phyloP scores from a whole-genome alignment of 2,329 filamentous ascomycete genomes.

The Penicillium corylophilum region DNA sequence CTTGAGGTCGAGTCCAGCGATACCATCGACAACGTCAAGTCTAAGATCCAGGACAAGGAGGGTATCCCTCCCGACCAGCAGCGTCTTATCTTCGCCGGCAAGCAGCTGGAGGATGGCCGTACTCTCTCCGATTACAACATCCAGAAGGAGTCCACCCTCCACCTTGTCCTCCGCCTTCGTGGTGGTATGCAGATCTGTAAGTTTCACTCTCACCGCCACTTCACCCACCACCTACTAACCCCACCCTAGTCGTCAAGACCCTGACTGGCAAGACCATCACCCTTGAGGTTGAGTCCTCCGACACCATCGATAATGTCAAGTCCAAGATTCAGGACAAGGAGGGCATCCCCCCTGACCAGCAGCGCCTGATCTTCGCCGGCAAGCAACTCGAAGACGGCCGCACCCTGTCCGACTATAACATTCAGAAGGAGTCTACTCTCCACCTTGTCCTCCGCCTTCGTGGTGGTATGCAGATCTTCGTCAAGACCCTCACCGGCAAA shows the following conservation, averaged over 20 bases:
- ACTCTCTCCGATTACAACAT: constrained; percentile 58
- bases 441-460: constrained; percentile 84
- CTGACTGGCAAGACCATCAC: constrained; percentile 65
- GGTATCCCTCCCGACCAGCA: constrained; percentile 60
- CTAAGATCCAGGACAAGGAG: constrained; percentile 61
- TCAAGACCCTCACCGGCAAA: constrained; percentile 70
- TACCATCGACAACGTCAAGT: constrained; percentile 57
- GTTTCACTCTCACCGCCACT: constrained; percentile 22
- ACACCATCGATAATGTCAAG: constrained; percentile 97
- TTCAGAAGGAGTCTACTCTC: constrained; percentile 87
- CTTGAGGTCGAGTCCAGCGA: constrained; percentile 52
- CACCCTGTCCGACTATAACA: constrained; percentile 89
- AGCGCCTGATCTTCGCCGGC: constrained; percentile 92
- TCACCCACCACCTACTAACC: constrained; percentile 9
- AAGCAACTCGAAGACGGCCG: constrained; percentile 96
- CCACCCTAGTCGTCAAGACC: constrained; percentile 54
- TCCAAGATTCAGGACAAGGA: constrained; percentile 98
- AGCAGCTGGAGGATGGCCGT: constrained; percentile 59
- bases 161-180: constrained; percentile 72
- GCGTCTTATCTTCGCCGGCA: constrained; percentile 58
- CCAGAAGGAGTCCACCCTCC: constrained; percentile 66
- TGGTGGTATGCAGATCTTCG: constrained; percentile 68
- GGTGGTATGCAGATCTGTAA: constrained; percentile 64
- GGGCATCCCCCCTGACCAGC: constrained; percentile 92
- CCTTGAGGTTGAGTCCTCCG: constrained; percentile 67